Conservation (phyloP, 352 stramenopile species). For the Pythium pyrilobum region DNA sequence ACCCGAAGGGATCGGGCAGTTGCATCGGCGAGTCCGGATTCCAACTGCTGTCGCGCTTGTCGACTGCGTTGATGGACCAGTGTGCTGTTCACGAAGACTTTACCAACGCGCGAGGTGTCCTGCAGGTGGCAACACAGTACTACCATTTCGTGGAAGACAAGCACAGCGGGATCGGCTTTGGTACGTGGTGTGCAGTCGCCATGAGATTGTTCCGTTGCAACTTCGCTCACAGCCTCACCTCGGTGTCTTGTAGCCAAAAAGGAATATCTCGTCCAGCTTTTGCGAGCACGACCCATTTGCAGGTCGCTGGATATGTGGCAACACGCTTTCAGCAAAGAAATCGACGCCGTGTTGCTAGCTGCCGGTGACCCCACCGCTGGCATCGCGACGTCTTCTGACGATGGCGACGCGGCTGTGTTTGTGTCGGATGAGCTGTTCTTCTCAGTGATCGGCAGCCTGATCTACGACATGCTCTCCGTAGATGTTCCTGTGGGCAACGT, state of each 20-base stretch:
- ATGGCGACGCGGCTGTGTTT: neutral
- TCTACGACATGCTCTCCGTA: slow-evolving; percentile 85
- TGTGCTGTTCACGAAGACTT: slow-evolving; percentile 77
- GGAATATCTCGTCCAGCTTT: slow-evolving; percentile 65
- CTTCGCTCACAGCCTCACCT: too few relatives aligned
- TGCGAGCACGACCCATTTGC: slow-evolving; percentile 64
- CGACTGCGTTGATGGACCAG: slow-evolving; percentile 63
- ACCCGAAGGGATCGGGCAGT: slow-evolving; percentile 75
- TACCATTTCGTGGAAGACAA: slow-evolving; percentile 80
- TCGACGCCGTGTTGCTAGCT: slow-evolving; percentile 46
- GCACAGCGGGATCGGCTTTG: slow-evolving; percentile 63
- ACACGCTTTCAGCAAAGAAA: slow-evolving; percentile 74
- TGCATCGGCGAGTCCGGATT: slow-evolving; percentile 73
- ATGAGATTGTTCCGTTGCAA: too few relatives aligned
- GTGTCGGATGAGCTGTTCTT: slow-evolving; percentile 78
- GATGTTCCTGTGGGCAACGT: slow-evolving; percentile 69
- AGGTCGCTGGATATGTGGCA: slow-evolving; percentile 82
- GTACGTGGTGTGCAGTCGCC: too few relatives aligned
- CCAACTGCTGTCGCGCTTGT: slow-evolving; percentile 46
- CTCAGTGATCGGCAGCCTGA: slow-evolving; percentile 70
- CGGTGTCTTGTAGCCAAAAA: slow-evolving; percentile 53
- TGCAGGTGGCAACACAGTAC: slow-evolving; percentile 76
- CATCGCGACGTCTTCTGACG: neutral
- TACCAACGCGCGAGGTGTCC: slow-evolving; percentile 66
- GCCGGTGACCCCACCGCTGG: neutral